A percentile compares a stretch with the other conserved stretches of the same genome.
Evolutionary conservation across 345 rosid genomes (phyloP).

Genomic region (Physaria fendleri): DNA sequence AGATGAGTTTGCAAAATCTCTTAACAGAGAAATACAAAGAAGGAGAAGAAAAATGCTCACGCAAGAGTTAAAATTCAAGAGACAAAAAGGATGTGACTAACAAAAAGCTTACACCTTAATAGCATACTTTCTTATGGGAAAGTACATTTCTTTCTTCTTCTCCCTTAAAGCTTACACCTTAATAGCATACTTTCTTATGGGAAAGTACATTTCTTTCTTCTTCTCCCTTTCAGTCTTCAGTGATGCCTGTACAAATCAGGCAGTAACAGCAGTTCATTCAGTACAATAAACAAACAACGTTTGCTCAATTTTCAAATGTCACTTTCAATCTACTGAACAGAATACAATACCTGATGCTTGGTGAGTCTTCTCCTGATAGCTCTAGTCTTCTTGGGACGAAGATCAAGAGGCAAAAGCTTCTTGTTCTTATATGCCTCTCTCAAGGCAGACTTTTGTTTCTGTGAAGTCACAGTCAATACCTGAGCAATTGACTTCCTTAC

Average conservation of each 20-base stretch:
- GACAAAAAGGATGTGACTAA: background rate
- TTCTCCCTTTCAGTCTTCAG: constrained; percentile 80
- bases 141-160: constrained; percentile 87
- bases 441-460: constrained; percentile 77
- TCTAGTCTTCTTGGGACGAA: constrained; percentile 95
- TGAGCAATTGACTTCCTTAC: constrained; percentile 90
- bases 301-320: background rate
- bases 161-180: constrained; percentile 66
- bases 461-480: constrained; percentile 85
- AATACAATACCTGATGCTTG: constrained; percentile 64
- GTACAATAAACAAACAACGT: background rate
- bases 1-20: background rate
- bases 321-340: background rate
- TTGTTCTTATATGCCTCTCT: constrained; percentile 81
- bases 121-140: constrained; percentile 85
- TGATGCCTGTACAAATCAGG: constrained; percentile 36
- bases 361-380: constrained; percentile 91
- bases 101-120: constrained; percentile 56
- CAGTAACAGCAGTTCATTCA: background rate
- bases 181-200: constrained; percentile 84
- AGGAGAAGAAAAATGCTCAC: constrained; percentile 6
- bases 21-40: background rate
- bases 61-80: background rate
- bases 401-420: constrained; percentile 79
- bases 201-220: constrained; percentile 85